phyloP scores from a whole-genome alignment of 2,329 filamentous ascomycete species.

The Penicillium sp. region DNA sequence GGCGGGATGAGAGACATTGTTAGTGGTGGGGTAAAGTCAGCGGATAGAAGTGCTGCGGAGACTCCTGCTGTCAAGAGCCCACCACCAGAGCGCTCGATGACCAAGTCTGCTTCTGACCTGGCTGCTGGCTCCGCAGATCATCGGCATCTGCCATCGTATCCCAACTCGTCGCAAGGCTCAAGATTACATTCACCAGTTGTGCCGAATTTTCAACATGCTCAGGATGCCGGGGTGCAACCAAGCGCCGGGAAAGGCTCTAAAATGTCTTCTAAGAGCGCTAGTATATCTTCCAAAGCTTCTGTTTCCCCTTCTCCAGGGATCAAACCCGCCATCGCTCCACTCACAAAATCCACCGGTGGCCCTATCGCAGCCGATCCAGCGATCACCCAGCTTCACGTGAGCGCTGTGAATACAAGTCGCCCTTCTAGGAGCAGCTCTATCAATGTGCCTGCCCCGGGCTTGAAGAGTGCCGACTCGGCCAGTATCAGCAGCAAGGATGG shows the following conservation, averaged over 20 bases:
- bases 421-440: constrained; percentile 33
- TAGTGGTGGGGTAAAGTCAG: constrained; percentile 32
- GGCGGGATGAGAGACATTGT: constrained; percentile 51
- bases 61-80: constrained; percentile 26
- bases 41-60: constrained; percentile 30
- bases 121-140: constrained; percentile 21
- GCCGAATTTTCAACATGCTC: constrained; percentile 28
- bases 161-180: constrained; percentile 37
- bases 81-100: constrained; percentile 25
- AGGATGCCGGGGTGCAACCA: constrained; percentile 26
- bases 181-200: constrained; percentile 38
- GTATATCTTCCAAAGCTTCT: constrained; percentile 44
- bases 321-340: constrained; percentile 39
- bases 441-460: constrained; percentile 30
- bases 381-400: constrained; percentile 47
- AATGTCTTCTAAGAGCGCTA: constrained; percentile 42
- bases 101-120: constrained; percentile 27
- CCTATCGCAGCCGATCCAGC: constrained; percentile 44
- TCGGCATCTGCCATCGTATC: constrained; percentile 21
- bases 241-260: constrained; percentile 35
- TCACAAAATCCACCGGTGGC: constrained; percentile 34
- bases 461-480: constrained; percentile 30
- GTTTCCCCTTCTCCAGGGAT: constrained; percentile 36
- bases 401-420: constrained; percentile 30
- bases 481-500: constrained; percentile 32